Conservation (phyloP, 768 basidiomycete genomes). For the Podaxis rugospora region DNA sequence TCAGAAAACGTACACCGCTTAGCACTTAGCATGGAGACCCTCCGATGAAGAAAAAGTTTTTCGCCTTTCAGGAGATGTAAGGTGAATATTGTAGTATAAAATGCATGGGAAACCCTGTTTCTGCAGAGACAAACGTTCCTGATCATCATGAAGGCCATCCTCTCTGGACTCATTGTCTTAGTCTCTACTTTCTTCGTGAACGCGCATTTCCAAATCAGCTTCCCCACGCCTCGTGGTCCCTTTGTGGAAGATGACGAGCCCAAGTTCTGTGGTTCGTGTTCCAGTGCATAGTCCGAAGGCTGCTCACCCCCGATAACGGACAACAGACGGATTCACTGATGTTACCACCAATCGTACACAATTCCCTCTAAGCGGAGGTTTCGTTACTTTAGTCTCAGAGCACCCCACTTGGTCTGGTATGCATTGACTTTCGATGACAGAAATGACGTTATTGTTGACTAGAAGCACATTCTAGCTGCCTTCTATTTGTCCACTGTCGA, state of each 20-base stretch:
- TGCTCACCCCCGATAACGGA: neutral
- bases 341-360: conserved; percentile 51
- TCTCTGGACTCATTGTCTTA: conserved; percentile 23
- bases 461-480: conserved; percentile 34
- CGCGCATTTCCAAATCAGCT: conserved; percentile 79
- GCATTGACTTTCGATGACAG: conserved; percentile 13
- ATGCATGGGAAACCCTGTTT: neutral
- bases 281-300: neutral
- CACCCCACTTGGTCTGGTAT: conserved; percentile 54
- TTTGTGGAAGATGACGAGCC: conserved; percentile 57
- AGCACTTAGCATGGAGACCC: neutral
- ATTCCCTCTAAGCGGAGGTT: conserved; percentile 63
- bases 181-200: conserved; percentile 34
- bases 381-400: conserved; percentile 56
- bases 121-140: neutral
- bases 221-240: conserved; percentile 62
- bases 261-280: conserved; percentile 60
- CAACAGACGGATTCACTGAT: conserved; percentile 54
- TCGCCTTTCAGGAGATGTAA: neutral
- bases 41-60: conserved; percentile 9
- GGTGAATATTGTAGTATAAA: neutral
- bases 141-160: conserved; percentile 22
- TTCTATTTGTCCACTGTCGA: conserved; percentile 51
- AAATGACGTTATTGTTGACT: conserved; percentile 1
- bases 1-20: neutral